These are phyloP conservation scores for Yamadazyma sp. DNA, from an alignment of 805 yeast genomes.

Conservation along the genomic window DNA sequence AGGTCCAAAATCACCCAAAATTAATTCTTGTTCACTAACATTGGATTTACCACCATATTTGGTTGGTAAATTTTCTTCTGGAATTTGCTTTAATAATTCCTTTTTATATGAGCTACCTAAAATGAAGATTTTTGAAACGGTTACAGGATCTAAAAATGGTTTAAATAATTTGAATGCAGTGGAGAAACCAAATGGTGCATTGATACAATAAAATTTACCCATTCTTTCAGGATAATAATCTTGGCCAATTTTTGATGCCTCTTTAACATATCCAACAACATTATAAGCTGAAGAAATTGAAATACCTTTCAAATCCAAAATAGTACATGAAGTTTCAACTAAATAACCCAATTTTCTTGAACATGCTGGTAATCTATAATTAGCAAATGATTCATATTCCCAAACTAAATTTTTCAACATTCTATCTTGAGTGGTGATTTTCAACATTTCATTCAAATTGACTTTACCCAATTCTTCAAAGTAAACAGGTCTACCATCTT, in stretches of 20 bases:
- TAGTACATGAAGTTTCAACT: conserved; percentile 95
- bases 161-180: conserved; percentile 89
- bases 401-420: conserved; percentile 94
- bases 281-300: conserved; percentile 80
- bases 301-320: conserved; percentile 92
- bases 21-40: conserved; percentile 75
- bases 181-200: conserved; percentile 96
- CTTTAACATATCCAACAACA: conserved; percentile 84
- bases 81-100: conserved; percentile 88
- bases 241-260: conserved; percentile 93
- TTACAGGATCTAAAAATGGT: conserved; percentile 95
- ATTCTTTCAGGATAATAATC: conserved; percentile 98
- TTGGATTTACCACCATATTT: conserved; percentile 85
- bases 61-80: conserved; percentile 84
- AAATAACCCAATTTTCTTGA: conserved; percentile 75
- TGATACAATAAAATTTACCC: conserved; percentile 95
- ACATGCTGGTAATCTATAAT: conserved; percentile 87
- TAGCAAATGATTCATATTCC: conserved; percentile 93
- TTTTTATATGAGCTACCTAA: conserved; percentile 74
- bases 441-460: conserved; percentile 85
- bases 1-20: conserved; percentile 90
- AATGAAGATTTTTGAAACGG: conserved; percentile 91
- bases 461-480: conserved; percentile 92
- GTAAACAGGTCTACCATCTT: conserved; percentile 95
- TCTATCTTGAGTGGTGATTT: conserved; percentile 91